A percentile compares a stretch with the other conserved stretches of the same genome.
These are phyloP conservation scores for Sporothrix globosa DNA, from an alignment of 2,329 filamentous ascomycete species.

Conservation along the genomic window DNA sequence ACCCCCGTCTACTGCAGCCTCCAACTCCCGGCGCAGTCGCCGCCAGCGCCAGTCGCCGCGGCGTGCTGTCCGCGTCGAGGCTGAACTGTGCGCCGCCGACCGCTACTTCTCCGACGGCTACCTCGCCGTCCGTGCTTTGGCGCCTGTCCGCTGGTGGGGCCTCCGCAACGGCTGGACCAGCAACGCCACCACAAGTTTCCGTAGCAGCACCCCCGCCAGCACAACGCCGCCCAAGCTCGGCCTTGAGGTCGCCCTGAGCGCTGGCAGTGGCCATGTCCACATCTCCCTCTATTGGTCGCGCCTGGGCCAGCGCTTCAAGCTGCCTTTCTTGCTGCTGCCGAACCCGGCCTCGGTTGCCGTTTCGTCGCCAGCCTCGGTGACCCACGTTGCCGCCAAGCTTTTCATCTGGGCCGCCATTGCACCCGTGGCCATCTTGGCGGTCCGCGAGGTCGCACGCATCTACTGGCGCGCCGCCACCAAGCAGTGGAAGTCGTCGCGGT, in stretches of 20 bases:
- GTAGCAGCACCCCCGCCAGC: slow-evolving; percentile 29
- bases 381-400: slow-evolving; percentile 37
- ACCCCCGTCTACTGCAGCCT: slow-evolving; percentile 12
- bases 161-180: slow-evolving; percentile 32
- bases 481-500: slow-evolving; percentile 7
- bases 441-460: slow-evolving; percentile 33
- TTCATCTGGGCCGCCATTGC: slow-evolving; percentile 48
- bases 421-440: slow-evolving; percentile 49
- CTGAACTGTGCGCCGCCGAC: slow-evolving; percentile 49
- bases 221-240: slow-evolving; percentile 48
- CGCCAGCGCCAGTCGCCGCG: slow-evolving; percentile 24
- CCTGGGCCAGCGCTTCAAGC: slow-evolving; percentile 49
- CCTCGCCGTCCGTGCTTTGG: slow-evolving; percentile 50
- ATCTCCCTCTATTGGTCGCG: slow-evolving; percentile 54
- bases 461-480: slow-evolving; percentile 20
- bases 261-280: slow-evolving; percentile 46
- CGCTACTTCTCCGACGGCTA: slow-evolving; percentile 44
- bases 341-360: slow-evolving; percentile 36
- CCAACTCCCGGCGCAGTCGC: slow-evolving; percentile 3
- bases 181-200: slow-evolving; percentile 28
- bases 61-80: slow-evolving; percentile 46
- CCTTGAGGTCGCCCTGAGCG: slow-evolving; percentile 50
- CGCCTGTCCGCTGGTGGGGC: slow-evolving; percentile 44
- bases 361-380: background rate
- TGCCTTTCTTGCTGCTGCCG: slow-evolving; percentile 50